Percentiles rank a stretch among this genome's conserved stretches.
These are phyloP conservation scores for Penicillium longicatenatum DNA, from an alignment of 495 filamentous ascomycete species.

Conservation along the genomic window DNA sequence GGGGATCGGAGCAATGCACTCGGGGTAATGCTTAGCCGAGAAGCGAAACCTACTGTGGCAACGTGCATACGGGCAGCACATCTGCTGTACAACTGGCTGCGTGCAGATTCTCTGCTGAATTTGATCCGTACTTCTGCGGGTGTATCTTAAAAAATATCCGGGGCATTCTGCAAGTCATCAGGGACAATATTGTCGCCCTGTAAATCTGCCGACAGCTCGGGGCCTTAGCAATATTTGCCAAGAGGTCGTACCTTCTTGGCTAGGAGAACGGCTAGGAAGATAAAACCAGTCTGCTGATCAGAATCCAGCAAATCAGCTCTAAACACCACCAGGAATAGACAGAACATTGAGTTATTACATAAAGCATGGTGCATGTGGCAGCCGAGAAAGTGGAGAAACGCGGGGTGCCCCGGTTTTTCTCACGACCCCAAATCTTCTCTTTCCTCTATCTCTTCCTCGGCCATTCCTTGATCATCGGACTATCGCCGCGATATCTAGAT, in stretches of 20 bases:
- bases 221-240: neutral
- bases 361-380: slow-evolving; percentile 3
- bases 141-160: neutral
- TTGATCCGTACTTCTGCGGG: neutral
- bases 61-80: neutral
- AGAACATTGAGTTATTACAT: neutral
- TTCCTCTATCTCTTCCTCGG: slow-evolving; percentile 4
- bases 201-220: neutral
- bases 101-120: neutral
- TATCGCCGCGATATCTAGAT: slow-evolving; percentile 20
- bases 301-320: neutral
- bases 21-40: slow-evolving; percentile 1
- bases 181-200: too few species aligned
- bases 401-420: slow-evolving; percentile 10
- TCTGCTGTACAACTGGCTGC: neutral
- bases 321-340: too few species aligned
- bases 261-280: too few species aligned
- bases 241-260: neutral
- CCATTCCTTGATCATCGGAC: slow-evolving; percentile 19
- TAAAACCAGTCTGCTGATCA: neutral
- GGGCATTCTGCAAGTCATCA: neutral
- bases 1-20: neutral
- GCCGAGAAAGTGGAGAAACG: slow-evolving; percentile 13
- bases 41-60: neutral
- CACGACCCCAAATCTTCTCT: slow-evolving; percentile 3